Evolutionary conservation across 257 asterid species (phyloP).

Genomic region (Przewalskia tangutica): DNA sequence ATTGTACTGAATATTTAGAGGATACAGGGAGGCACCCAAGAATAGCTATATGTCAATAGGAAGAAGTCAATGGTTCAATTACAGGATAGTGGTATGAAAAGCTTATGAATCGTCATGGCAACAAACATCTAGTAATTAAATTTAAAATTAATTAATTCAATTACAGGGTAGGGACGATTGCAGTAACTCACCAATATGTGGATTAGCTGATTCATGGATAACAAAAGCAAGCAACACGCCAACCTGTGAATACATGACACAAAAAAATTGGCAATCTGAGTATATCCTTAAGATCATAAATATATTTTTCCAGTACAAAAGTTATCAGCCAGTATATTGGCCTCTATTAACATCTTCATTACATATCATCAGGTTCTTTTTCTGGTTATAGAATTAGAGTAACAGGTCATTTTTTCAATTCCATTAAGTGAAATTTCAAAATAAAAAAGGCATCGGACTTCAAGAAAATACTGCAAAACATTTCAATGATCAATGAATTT

Average conservation of each 20-base stretch:
- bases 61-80: neutral
- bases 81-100: neutral
- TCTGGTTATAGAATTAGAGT: neutral
- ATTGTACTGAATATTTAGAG: neutral
- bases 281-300: conserved; percentile 8
- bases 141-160: too few species aligned
- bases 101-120: neutral
- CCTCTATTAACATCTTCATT: neutral
- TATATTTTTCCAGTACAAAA: neutral
- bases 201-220: conserved; percentile 98
- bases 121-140: neutral
- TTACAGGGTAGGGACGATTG: neutral
- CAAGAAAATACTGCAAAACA: neutral
- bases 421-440: neutral
- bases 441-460: neutral
- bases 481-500: neutral
- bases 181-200: conserved; percentile 73
- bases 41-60: neutral
- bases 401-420: neutral
- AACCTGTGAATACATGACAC: conserved; percentile 46
- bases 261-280: conserved; percentile 10
- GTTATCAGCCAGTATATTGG: neutral
- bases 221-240: conserved; percentile 99
- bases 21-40: neutral
- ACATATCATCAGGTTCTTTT: neutral